Base-by-base conservation (phyloP, 768 basidiomycete species). In the Lentinus brumalis region DNA sequence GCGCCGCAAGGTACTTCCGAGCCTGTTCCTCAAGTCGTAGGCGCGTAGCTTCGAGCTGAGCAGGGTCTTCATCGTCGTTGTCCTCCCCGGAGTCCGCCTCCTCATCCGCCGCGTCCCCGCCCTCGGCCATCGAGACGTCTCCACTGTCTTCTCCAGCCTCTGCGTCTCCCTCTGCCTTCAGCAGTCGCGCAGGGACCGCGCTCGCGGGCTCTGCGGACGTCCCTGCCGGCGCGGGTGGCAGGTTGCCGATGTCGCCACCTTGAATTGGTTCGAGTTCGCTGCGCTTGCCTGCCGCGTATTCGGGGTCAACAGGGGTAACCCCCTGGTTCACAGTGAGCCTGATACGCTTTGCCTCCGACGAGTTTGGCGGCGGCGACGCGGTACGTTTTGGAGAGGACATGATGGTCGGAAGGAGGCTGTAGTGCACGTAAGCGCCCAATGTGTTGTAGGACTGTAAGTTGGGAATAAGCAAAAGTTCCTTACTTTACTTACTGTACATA, bases 1-100 rank as follows among this genome's bases (percentile, higher is more conserved):
- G 97, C 0, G 94, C 92, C 0, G 96, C 95, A 46, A 99, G 91
- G 73, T 98, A 98, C 69, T 96, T 93, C 57, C 88, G 87, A 54
- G 89, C 95, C 73, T 90, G 93, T 69, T 91, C 92, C 70, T 93
- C 94, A 53, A 90, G 86, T 38, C 86, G 85, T 59, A 83, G 78
- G 66, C 91, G 86, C 67, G 88, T 90, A 11, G 88, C 91, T 73
- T 92, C 92, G 44, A 91, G 79, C 67, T 91, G 88, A 5, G 89
- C 91, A 3, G 89, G 87, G 75, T 94, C 92, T 69, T 93, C 92
- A 45, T 91, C 91, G 72, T 94, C 91, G 66, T 85, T 86, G 61
- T 92, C 90, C 63, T 92, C 92, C 8, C 77, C 89, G 3, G 88
- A 90, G 62, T 92, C 91, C 5, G 67, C 83, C 62, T 91, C 91